These are phyloP conservation scores for Brasilioporus rufonigricans DNA, from an alignment of 768 basidiomycete genomes.

Conservation along the genomic window DNA sequence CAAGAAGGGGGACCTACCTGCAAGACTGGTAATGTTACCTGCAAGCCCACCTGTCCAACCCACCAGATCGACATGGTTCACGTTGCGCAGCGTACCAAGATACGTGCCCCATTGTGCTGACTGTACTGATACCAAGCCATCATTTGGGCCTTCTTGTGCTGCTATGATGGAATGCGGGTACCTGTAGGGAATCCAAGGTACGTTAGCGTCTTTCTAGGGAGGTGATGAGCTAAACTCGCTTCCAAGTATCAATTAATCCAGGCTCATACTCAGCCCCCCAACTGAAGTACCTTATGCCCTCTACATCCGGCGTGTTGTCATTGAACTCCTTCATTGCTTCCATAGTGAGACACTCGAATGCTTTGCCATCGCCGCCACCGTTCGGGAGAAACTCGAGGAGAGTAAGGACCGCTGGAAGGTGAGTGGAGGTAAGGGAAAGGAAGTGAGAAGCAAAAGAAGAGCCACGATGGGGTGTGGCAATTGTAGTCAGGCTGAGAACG, in stretches of 20 bases:
- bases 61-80: slow-evolving; percentile 90
- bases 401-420: slow-evolving; percentile 67
- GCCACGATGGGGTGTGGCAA: slow-evolving; percentile 93
- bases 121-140: slow-evolving; percentile 87
- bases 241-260: slow-evolving; percentile 89
- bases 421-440: slow-evolving; percentile 62
- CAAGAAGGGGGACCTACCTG: slow-evolving; percentile 7
- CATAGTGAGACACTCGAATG: slow-evolving; percentile 84
- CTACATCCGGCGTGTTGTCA: slow-evolving; percentile 74
- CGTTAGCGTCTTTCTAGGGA: background rate
- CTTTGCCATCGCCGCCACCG: slow-evolving; percentile 92
- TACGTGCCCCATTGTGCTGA: slow-evolving; percentile 96
- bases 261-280: slow-evolving; percentile 95
- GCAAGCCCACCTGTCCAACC: slow-evolving; percentile 69
- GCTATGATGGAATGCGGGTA: slow-evolving; percentile 80
- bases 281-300: slow-evolving; percentile 83
- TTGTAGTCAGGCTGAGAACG: slow-evolving; percentile 87
- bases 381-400: slow-evolving; percentile 84
- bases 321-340: slow-evolving; percentile 90
- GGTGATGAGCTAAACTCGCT: slow-evolving; percentile 31
- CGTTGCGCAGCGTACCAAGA: slow-evolving; percentile 85
- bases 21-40: slow-evolving; percentile 25
- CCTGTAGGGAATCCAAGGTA: slow-evolving; percentile 12
- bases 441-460: slow-evolving; percentile 93
- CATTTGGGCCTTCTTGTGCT: slow-evolving; percentile 89